phyloP scores from a whole-genome alignment of 345 rosid species.

The Erysimum cheiranthoides region DNA sequence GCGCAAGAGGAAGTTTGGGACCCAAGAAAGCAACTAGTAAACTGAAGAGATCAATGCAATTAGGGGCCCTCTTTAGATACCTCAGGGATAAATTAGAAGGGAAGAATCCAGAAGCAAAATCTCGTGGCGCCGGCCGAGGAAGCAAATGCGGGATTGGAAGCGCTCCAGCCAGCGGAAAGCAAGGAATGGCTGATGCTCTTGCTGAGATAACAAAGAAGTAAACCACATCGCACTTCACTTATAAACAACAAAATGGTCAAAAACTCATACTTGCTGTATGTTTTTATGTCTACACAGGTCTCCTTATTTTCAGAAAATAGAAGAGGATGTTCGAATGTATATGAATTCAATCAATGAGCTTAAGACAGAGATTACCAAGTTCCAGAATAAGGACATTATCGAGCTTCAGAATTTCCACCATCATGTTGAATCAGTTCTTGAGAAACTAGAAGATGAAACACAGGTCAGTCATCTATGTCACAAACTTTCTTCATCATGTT shows the following conservation, averaged over 20 bases:
- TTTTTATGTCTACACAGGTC: constrained; percentile 58
- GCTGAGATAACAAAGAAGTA: constrained; percentile 90
- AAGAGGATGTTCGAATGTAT: constrained; percentile 75
- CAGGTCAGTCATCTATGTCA: constrained; percentile 57
- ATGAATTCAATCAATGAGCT: constrained; percentile 61
- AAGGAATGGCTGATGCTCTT: constrained; percentile 97
- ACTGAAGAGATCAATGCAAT: constrained; percentile 79
- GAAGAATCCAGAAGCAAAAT: constrained; percentile 46
- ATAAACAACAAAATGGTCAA: not conserved
- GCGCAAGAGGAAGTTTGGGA: constrained; percentile 53
- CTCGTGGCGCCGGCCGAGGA: constrained; percentile 40
- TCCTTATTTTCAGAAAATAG: constrained; percentile 82
- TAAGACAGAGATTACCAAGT: constrained; percentile 56
- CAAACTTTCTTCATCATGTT: constrained; percentile 24
- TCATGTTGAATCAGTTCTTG: constrained; percentile 75
- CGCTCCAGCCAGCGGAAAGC: constrained; percentile 53
- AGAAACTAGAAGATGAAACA: constrained; percentile 79
- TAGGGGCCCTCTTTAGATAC: constrained; percentile 63
- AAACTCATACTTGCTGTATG: constrained; percentile 26
- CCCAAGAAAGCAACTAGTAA: constrained; percentile 64
- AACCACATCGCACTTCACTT: not conserved
- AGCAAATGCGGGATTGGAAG: constrained; percentile 33
- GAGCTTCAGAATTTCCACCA: constrained; percentile 71
- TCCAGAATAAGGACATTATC: constrained; percentile 72
- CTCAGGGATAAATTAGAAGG: constrained; percentile 83